Evolutionary conservation across 805 yeast genomes (phyloP), one percentile per base, ranked within the genome.

Genomic region (Zygotorulaspora danielsina): DNA sequence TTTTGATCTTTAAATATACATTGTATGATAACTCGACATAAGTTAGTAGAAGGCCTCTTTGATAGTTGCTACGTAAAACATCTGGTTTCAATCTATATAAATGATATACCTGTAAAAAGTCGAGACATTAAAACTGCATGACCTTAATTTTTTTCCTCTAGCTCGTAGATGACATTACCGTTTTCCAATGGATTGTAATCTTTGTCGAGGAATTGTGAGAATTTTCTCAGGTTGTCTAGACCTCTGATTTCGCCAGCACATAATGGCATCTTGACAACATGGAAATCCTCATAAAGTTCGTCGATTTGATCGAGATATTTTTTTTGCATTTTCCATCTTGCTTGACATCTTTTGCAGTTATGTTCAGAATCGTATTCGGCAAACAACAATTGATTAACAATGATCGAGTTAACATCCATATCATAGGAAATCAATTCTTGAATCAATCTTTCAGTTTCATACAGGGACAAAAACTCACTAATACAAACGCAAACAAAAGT

Each of bases 401-500:
- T 89, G 56, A 93, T 93, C 26, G 96, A 84, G 65, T 88, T 90
- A 47, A 94, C 96, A 64, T 93, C 99, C 82, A 93, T 93, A 50
- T 88, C 84, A 66, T 86, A 93, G 39, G 90, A 79, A 66, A 88
- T 83, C 62, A 93, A 76, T 63, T 93, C 99, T 69, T 93, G 99
- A 51, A 93, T 85, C 80, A 93, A 78, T 68, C 99, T 81, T 69
- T 93, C 99, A 13, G 97, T 90, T 66, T 93, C 99, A 65, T 93
- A 93, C 34, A 93, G 71, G 1, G 97, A 89, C 59, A 93, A 73
- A 66, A 93, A 93, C 69, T 93, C 99, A 34, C 97, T 87, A 50
- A 93, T 93, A 67, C 99, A 93, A 31, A 93, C 98, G 67, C 97
- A 93, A 21, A 93, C 84, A 55, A 84, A 84, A 0, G 98, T 93